Conservation (phyloP, 176 grass and related monocot species). For the Bothriochloa decipiens region DNA sequence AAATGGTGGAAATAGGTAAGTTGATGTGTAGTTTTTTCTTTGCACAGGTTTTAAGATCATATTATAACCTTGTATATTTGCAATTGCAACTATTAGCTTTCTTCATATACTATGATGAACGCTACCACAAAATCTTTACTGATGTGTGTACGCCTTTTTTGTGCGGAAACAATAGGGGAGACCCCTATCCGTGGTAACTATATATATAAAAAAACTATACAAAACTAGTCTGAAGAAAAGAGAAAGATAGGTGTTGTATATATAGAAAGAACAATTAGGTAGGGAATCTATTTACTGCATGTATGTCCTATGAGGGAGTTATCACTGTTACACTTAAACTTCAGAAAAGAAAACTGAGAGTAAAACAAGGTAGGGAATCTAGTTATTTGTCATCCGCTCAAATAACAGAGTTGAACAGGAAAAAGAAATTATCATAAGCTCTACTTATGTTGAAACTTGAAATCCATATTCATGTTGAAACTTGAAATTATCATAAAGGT, state of each 20-base stretch:
- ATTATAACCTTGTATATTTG: background rate
- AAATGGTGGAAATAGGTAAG: conserved; percentile 99
- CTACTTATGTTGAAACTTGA: no score
- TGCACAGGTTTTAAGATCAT: conserved; percentile 11
- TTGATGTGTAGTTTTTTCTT: background rate
- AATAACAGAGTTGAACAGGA: no score
- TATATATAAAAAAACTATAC: background rate
- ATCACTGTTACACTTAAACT: no score
- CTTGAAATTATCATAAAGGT: no score
- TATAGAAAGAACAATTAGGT: background rate
- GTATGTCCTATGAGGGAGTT: no score
- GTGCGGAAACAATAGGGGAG: background rate
- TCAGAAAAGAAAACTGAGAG: no score
- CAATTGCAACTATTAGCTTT: background rate
- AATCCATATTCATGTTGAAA: no score
- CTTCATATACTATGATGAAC: conserved; percentile 8
- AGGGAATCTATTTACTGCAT: no score
- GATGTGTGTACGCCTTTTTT: conserved; percentile 6
- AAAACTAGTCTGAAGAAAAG: background rate
- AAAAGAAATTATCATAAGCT: no score
- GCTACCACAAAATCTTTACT: background rate
- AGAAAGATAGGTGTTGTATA: background rate
- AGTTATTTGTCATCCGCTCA: no score
- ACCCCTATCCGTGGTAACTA: background rate
- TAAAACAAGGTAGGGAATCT: no score